Base-by-base conservation (phyloP, 176 grass and related monocot genomes). In the Triticum monococcum region DNA sequence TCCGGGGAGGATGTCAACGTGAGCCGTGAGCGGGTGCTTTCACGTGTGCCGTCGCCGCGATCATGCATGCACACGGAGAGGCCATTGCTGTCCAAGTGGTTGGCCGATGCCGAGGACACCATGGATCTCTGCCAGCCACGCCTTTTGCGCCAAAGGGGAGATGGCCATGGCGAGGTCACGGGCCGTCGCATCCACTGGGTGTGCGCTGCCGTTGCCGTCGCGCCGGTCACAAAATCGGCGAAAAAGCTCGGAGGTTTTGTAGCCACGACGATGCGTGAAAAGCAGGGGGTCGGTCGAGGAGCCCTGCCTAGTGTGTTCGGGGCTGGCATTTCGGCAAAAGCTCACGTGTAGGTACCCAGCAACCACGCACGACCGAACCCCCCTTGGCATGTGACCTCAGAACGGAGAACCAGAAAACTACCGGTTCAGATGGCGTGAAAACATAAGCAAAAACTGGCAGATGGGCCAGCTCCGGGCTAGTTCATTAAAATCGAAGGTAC, bases 161-260 rank as follows among this genome's bases (percentile, higher is more conserved):
- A 11, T 18, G 59, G 9, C 90, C 52, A 59, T 91, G 86, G 82
- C 65, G 72, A 93, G 30, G 26, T 97, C 94, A 94, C 92, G 94
- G 68, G 90, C 67, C 0, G 56, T 20, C 28, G 50, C 69, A 84
- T 70, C 75, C 60, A 50, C 54, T 83, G 75, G 87, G 68, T 26
- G 83, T 74, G 56, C n/a, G 5, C 50, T 54, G 50, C 50, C 50
- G 50, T 54, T 54, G 6, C 50, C 50, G 50, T 54, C 50, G 50
- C 16, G 50, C 50, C 16, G 82, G 40, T 79, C 65, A 72, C 72
- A 31, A 74, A 72, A 83, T 36, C 81, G 9, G 30, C 48, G 22
- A 61, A 66, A 72, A 87, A 66, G 84, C 12, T 45, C 31, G 0
- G 17, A 80, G 75, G 60, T 69, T 67, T 83, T 59, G 74, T 79